Conservation (phyloP, 495 filamentous ascomycete genomes). For the Penicillium waksmanii region DNA sequence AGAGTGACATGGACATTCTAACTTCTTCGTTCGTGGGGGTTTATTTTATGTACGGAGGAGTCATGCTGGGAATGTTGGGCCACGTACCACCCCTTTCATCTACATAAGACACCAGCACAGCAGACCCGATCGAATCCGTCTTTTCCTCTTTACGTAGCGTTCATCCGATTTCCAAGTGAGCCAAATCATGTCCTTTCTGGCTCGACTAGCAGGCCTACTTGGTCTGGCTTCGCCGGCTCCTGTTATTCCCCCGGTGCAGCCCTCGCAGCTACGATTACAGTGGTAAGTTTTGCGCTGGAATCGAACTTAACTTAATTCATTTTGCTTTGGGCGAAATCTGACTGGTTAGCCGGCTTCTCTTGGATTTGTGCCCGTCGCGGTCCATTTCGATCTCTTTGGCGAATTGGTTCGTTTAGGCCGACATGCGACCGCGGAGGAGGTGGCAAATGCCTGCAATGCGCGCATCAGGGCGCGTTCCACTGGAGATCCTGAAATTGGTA, state of each 20-base stretch:
- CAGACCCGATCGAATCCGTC: not conserved
- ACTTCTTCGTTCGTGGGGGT: no score
- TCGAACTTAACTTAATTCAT: not conserved
- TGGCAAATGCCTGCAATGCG: slow-evolving; percentile 27
- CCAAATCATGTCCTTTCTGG: slow-evolving; percentile 27
- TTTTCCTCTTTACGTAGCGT: no score
- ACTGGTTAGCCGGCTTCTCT: slow-evolving; percentile 33
- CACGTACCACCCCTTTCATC: not conserved
- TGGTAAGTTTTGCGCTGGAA: slow-evolving; percentile 22
- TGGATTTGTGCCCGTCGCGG: slow-evolving; percentile 42
- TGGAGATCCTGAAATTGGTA: slow-evolving; percentile 27
- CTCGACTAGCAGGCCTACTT: slow-evolving; percentile 19
- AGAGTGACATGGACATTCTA: no score
- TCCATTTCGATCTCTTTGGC: slow-evolving; percentile 40
- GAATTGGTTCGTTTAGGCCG: slow-evolving; percentile 27
- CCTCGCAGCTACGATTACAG: slow-evolving; percentile 34
- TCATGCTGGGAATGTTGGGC: not conserved
- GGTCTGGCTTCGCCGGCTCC: slow-evolving; percentile 19
- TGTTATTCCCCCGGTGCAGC: slow-evolving; percentile 27
- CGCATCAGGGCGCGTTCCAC: slow-evolving; percentile 8
- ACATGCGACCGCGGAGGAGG: slow-evolving; percentile 29
- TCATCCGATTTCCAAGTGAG: not conserved
- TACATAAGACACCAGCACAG: not conserved
- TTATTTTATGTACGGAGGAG: no score
- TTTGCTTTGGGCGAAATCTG: not conserved